Percentiles rank a stretch among this genome's conserved stretches.
phyloP scores from a whole-genome alignment of 768 basidiomycete genomes.

The Auricularia cornea region DNA sequence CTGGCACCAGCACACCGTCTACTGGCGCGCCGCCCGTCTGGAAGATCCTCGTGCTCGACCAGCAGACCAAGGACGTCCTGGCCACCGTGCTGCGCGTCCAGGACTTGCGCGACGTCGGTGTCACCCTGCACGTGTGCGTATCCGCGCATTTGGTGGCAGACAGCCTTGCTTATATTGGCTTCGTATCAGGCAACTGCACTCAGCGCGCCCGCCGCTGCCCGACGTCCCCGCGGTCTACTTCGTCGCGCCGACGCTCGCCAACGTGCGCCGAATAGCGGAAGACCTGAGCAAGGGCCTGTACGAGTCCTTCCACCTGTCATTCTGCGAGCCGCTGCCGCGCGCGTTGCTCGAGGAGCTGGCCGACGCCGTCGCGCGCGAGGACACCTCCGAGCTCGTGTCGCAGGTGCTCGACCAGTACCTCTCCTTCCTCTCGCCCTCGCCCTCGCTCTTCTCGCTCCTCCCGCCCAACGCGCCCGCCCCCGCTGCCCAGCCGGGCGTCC shows the following conservation, averaged over 20 bases:
- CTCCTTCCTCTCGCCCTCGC: slow-evolving; percentile 90
- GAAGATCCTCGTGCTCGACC: slow-evolving; percentile 94
- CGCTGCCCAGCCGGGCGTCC: slow-evolving; percentile 24
- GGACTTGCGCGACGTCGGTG: slow-evolving; percentile 92
- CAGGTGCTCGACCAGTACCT: slow-evolving; percentile 94
- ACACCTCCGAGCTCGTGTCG: slow-evolving; percentile 71
- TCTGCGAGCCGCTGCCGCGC: slow-evolving; percentile 85
- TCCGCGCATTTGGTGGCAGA: not conserved
- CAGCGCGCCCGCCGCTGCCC: slow-evolving; percentile 75
- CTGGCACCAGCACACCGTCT: too few relatives aligned
- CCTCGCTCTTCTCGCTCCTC: slow-evolving; percentile 85
- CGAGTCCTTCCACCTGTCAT: slow-evolving; percentile 90
- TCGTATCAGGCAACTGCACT: slow-evolving; percentile 72
- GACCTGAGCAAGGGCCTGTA: slow-evolving; percentile 87
- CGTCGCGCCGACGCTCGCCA: slow-evolving; percentile 79
- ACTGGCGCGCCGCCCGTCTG: slow-evolving; percentile 62
- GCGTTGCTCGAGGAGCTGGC: slow-evolving; percentile 91
- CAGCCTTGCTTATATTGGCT: slow-evolving; percentile 40
- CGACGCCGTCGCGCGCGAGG: slow-evolving; percentile 74
- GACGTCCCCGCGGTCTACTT: slow-evolving; percentile 98
- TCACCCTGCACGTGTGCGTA: slow-evolving; percentile 93
- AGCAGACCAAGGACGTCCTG: slow-evolving; percentile 90
- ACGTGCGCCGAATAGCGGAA: slow-evolving; percentile 85
- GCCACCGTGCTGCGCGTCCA: slow-evolving; percentile 94
- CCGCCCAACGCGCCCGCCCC: slow-evolving; percentile 40